Percentiles rank a stretch among this genome's conserved stretches.
Conservation (phyloP, 192 early-diverging fungal species). For the Backusella parvicylindrica region DNA sequence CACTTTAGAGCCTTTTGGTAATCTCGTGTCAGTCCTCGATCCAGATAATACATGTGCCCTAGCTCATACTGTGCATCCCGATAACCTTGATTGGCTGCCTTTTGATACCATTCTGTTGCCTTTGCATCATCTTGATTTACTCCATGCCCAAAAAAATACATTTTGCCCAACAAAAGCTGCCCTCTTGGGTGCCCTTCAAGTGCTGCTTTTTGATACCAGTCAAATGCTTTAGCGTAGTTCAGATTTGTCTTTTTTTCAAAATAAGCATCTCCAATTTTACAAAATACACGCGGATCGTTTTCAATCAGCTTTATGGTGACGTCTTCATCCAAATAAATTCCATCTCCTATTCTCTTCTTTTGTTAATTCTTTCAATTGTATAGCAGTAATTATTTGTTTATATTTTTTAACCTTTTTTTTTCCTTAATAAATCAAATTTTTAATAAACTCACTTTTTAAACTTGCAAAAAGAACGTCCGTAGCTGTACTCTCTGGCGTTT, state of each 20-base stretch:
- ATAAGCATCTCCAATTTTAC: not conserved
- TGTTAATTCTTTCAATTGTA: not conserved
- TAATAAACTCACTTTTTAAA: not conserved
- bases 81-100: not conserved
- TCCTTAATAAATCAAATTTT: not conserved
- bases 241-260: not conserved
- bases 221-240: not conserved
- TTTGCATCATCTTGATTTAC: not conserved
- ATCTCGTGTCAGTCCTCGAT: not conserved
- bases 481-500: not conserved
- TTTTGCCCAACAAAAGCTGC: not conserved
- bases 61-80: not conserved
- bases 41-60: conserved; percentile 2
- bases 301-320: not conserved
- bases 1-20: not conserved
- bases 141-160: not conserved
- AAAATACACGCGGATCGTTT: not conserved
- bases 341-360: not conserved
- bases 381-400: not conserved
- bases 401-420: not conserved
- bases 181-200: not conserved
- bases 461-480: not conserved
- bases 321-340: not conserved
- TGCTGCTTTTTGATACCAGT: not conserved
- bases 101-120: not conserved